A percentile compares a stretch with the other conserved stretches of the same genome.
Evolutionary conservation across 2,329 filamentous ascomycete genomes (phyloP).

Genomic region (Trichoderma gracile): DNA sequence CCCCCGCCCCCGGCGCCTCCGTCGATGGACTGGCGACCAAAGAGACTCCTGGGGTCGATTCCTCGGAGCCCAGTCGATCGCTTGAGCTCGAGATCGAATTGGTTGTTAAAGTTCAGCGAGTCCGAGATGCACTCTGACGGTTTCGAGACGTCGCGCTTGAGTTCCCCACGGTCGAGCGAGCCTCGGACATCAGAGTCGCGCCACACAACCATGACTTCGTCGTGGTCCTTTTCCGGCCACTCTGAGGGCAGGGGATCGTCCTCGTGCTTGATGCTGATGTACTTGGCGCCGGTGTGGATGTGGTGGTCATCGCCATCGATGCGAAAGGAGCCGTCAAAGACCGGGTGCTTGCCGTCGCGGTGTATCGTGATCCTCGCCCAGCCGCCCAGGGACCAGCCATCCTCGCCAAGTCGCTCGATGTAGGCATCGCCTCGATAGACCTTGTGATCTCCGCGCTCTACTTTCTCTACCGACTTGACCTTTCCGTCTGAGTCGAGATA

Average conservation of each 20-base stretch:
- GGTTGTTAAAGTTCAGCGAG: conserved; percentile 74
- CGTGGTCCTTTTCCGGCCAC: conserved; percentile 47
- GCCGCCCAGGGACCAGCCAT: conserved; percentile 76
- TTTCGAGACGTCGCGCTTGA: conserved; percentile 59
- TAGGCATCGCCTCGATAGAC: conserved; percentile 83
- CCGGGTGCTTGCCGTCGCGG: conserved; percentile 71
- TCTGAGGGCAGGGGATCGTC: conserved; percentile 67
- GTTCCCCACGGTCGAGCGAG: conserved; percentile 52
- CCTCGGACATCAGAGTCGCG: conserved; percentile 79
- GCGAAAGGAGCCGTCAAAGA: conserved; percentile 90
- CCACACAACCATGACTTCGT: conserved; percentile 87
- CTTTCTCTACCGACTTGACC: conserved; percentile 63
- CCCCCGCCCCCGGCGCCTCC: conserved; percentile 73
- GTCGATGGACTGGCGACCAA: conserved; percentile 73
- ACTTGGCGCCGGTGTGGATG: conserved; percentile 74
- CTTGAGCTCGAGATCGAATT: conserved; percentile 64
- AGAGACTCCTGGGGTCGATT: conserved; percentile 65
- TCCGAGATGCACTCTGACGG: conserved; percentile 70
- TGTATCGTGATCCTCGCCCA: conserved; percentile 83
- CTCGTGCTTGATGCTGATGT: conserved; percentile 67
- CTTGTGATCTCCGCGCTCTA: conserved; percentile 73
- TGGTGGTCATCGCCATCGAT: conserved; percentile 83
- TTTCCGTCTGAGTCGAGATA: conserved; percentile 72
- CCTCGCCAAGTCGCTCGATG: conserved; percentile 59
- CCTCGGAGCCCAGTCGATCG: conserved; percentile 57